Conservation (phyloP, 2,329 filamentous ascomycete genomes). For the Calycina herbarum region DNA sequence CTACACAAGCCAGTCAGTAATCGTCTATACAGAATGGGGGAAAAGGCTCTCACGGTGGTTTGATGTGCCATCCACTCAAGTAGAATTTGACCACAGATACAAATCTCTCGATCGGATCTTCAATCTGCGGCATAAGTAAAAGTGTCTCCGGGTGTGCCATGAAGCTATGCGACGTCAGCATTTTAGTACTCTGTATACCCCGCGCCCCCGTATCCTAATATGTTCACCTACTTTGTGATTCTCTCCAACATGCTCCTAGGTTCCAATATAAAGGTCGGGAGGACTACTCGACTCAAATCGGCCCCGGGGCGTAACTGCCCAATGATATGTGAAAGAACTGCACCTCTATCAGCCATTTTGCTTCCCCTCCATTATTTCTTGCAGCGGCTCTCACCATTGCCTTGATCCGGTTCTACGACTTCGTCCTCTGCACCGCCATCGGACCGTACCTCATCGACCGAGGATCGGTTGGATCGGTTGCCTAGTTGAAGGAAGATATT, state of each 20-base stretch:
- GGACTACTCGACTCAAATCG: conserved; percentile 88
- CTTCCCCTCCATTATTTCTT: background rate
- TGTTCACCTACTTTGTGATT: conserved; percentile 82
- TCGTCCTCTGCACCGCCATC: conserved; percentile 64
- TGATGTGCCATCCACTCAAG: conserved; percentile 97
- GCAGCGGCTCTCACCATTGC: conserved; percentile 68
- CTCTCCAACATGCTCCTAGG: conserved; percentile 97
- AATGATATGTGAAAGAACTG: conserved; percentile 95
- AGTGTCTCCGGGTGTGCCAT: conserved; percentile 99
- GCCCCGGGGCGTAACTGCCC: conserved; percentile 94
- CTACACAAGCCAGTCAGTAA: conserved; percentile 45
- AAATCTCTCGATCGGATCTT: conserved; percentile 87
- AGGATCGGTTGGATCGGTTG: conserved; percentile 43
- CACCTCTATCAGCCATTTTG: conserved; percentile 23
- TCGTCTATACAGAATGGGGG: background rate
- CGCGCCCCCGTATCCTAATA: background rate
- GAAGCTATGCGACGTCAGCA: conserved; percentile 62
- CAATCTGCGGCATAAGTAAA: conserved; percentile 79
- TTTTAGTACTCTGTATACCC: background rate
- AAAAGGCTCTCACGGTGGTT: conserved; percentile 72
- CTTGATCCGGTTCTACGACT: conserved; percentile 87
- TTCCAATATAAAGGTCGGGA: conserved; percentile 97
- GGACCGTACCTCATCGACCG: conserved; percentile 36
- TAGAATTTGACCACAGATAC: conserved; percentile 98
- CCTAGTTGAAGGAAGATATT: conserved; percentile 36